Conservation (phyloP, 164 flowering plant genomes). For the Sextonia rubra region DNA sequence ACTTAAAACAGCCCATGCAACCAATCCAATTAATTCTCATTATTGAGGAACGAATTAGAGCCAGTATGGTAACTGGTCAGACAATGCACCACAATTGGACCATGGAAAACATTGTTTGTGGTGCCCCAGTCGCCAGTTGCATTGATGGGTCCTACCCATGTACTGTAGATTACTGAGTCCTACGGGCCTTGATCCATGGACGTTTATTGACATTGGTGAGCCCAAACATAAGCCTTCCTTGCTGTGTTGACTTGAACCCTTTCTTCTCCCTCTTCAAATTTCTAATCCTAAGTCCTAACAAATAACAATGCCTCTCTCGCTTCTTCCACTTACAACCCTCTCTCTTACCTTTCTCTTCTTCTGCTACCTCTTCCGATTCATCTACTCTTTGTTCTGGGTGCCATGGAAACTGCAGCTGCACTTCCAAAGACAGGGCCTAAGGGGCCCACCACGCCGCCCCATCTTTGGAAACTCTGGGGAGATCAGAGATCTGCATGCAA, state of each 20-base stretch:
- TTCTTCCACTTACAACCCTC: neutral
- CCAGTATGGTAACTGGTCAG: too few relatives aligned
- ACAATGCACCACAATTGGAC: too few relatives aligned
- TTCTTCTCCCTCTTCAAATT: neutral
- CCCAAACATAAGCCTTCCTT: neutral
- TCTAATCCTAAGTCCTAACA: neutral
- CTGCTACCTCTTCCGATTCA: neutral
- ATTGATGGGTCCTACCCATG: too few relatives aligned
- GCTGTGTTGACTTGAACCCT: neutral
- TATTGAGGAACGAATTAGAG: too few relatives aligned
- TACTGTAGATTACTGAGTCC: too few relatives aligned
- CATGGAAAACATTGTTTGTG: too few relatives aligned
- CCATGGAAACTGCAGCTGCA: constrained; percentile 11
- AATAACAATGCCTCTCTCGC: constrained; percentile 2
- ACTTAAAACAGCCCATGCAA: too few relatives aligned
- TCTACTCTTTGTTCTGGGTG: constrained; percentile 7
- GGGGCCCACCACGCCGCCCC: constrained; percentile 25
- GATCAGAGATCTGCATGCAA: constrained; percentile 7
- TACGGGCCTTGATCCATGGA: too few relatives aligned
- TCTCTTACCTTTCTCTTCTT: neutral
- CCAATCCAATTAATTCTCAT: too few relatives aligned
- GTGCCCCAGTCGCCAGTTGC: too few relatives aligned
- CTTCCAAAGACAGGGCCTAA: constrained; percentile 14
- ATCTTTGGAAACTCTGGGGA: constrained; percentile 23
- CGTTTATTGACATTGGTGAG: too few relatives aligned